Percentiles rank a stretch among this genome's conserved stretches.
Conservation (phyloP, 352 stramenopile species). For the Globisporangium ultimum region DNA sequence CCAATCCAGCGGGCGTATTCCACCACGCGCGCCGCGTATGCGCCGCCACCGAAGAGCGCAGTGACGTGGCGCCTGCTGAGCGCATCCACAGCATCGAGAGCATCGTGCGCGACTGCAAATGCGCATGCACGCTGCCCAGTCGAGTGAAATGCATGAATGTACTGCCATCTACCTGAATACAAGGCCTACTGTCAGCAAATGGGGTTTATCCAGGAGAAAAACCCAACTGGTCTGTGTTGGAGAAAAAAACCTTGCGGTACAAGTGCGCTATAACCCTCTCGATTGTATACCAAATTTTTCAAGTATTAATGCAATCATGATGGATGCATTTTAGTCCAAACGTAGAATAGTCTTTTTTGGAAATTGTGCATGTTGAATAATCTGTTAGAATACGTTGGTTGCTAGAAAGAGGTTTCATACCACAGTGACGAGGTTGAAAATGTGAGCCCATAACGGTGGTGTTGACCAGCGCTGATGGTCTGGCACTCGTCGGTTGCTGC, state of each 20-base stretch:
- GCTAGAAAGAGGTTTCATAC: too few species aligned
- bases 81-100: neutral
- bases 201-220: neutral
- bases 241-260: neutral
- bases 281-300: too few species aligned
- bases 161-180: neutral
- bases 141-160: neutral
- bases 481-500: too few species aligned
- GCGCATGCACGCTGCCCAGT: neutral
- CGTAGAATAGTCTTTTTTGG: too few species aligned
- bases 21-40: neutral
- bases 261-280: too few species aligned
- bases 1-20: neutral
- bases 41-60: slow-evolving; percentile 6
- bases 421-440: too few species aligned
- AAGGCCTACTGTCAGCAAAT: neutral
- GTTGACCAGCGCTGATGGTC: neutral
- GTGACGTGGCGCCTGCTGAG: neutral
- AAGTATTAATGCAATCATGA: too few species aligned
- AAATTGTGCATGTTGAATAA: too few species aligned
- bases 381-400: too few species aligned
- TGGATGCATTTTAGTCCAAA: too few species aligned
- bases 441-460: too few species aligned
- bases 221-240: neutral
- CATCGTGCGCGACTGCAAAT: neutral